Evolutionary conservation across 2,329 filamentous ascomycete species (phyloP).

Genomic region (Cladobotryum protrusum): DNA sequence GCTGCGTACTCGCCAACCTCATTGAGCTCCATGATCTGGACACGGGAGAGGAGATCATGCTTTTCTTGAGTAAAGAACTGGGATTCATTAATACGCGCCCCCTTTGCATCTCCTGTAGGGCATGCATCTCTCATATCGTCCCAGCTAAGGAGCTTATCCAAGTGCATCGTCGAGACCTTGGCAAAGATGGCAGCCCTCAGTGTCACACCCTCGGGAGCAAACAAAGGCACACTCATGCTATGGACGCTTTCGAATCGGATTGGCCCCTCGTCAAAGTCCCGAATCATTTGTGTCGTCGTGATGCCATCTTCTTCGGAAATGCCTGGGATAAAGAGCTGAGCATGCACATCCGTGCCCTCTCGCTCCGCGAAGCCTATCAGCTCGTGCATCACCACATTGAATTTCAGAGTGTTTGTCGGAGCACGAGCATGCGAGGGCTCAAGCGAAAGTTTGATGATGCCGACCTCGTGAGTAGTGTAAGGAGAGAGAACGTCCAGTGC

Average conservation of each 20-base stretch:
- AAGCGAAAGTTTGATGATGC: conserved; percentile 82
- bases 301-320: conserved; percentile 85
- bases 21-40: conserved; percentile 86
- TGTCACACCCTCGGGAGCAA: conserved; percentile 61
- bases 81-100: conserved; percentile 73
- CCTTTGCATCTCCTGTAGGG: conserved; percentile 48
- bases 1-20: conserved; percentile 88
- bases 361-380: conserved; percentile 90
- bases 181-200: conserved; percentile 88
- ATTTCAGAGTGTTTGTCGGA: conserved; percentile 87
- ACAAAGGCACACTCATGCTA: conserved; percentile 88
- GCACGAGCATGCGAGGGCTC: conserved; percentile 92
- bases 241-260: conserved; percentile 96
- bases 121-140: conserved; percentile 90
- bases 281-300: conserved; percentile 92
- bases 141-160: conserved; percentile 97
- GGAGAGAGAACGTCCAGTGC: conserved; percentile 84
- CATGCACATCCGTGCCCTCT: conserved; percentile 92
- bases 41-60: conserved; percentile 81
- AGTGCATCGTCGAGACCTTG: conserved; percentile 83
- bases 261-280: conserved; percentile 85
- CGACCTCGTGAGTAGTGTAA: conserved; percentile 84
- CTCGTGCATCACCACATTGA: conserved; percentile 98
- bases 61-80: conserved; percentile 92
- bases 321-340: conserved; percentile 91